Base-by-base conservation (phyloP, 2,329 filamentous ascomycete species). In the Trichoderma atrobrunneum region DNA sequence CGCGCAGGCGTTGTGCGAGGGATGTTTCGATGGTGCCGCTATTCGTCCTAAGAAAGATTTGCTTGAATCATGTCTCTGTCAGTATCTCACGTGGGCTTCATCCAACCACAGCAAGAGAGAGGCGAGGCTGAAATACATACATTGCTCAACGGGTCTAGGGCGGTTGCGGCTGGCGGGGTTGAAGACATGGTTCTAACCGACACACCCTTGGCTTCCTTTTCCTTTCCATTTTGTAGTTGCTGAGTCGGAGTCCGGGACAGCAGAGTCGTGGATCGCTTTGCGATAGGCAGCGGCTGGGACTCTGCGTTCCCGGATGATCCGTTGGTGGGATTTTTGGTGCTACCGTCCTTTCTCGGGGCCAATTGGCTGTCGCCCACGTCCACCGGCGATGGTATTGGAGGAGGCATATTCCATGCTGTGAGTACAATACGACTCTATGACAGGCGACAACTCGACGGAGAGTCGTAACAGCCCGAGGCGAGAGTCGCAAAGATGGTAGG, bases 181-280 rank as follows among this genome's bases (percentile, higher is more conserved):
- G 77, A 73, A 11, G 78, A 75, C 62, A 75, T 72, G 21, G 77
- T 71, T 74, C 77, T 80, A 43, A 43, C 39, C 39, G 76, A 74
- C 34, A 76, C 68, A 51, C 73, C 73, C 75, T 79, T 82, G 51
- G 71, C 73, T 24, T 82, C 77, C 70, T 75, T 78, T 36, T 79
- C 81, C 70, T 79, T 82, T 72, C 72, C 76, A 77, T 77, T 78
- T 73, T 80, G 80, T 56, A 90, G 90, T 73, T 80, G 80, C 61
- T 89, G 90, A 77, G 90, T 91, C 77, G 89, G 91, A 69, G 90
- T 92, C 76, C 91, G 88, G 77, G 80, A 76, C 28, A 78, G 65
- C 69, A 78, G 77, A 69, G 76, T 60, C n/a, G 74, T 76, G 34
- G 76, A 72, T 8, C 73, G 71, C 36, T 72, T 73, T 60, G 61